Percentiles rank a stretch among this genome's conserved stretches.
phyloP scores from a whole-genome alignment of 1,139 yeast genomes.

The Hanseniaspora uvarum region DNA sequence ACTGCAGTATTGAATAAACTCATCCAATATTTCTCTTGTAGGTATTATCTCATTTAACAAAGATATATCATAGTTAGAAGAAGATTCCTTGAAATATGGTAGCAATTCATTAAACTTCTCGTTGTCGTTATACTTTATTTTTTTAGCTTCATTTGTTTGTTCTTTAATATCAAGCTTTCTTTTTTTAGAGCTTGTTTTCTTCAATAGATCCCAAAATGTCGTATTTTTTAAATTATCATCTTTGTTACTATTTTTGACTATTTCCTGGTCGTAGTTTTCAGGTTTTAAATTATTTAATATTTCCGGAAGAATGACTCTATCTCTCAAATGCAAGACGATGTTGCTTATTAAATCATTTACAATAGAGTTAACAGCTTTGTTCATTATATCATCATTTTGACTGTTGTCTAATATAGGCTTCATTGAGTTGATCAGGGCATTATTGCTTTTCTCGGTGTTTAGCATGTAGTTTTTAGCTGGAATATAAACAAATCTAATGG shows the following conservation, averaged over 20 bases:
- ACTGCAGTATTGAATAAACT: not conserved
- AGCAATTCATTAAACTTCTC: not conserved
- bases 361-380: slow-evolving; percentile 26
- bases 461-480: slow-evolving; percentile 18
- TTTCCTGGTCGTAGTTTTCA: slow-evolving; percentile 36
- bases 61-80: not conserved
- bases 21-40: not conserved
- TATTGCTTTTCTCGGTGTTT: slow-evolving; percentile 6
- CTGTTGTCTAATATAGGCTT: slow-evolving; percentile 4
- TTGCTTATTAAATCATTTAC: slow-evolving; percentile 51
- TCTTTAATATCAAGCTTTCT: slow-evolving; percentile 10
- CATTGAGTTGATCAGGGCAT: not conserved
- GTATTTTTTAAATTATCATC: slow-evolving; percentile 32
- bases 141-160: slow-evolving; percentile 18
- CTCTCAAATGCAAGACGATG: slow-evolving; percentile 59
- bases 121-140: not conserved
- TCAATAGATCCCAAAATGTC: slow-evolving; percentile 17
- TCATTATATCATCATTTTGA: not conserved
- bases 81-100: not conserved
- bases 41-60: not conserved
- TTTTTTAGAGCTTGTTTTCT: slow-evolving; percentile 4
- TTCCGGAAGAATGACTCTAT: slow-evolving; percentile 61
- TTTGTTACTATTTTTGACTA: not conserved
- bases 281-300: slow-evolving; percentile 55
- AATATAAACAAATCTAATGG: slow-evolving; percentile 26